phyloP scores from a whole-genome alignment of 768 basidiomycete species.

The Russula sp. region DNA sequence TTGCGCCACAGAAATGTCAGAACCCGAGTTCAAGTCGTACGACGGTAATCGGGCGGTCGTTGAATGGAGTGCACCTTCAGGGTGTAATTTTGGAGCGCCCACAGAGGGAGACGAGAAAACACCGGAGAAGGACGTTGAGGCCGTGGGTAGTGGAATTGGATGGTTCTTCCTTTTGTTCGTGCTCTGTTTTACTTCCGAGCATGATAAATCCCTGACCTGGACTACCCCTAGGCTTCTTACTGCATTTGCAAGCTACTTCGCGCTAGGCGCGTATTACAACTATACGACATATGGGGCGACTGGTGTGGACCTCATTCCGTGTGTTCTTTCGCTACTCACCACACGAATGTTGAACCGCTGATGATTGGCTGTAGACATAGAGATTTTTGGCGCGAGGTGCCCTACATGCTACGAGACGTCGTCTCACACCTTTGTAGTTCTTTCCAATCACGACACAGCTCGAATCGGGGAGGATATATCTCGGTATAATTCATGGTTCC shows the following conservation, averaged over 20 bases:
- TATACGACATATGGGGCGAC: constrained; percentile 82
- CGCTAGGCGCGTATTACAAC: constrained; percentile 79
- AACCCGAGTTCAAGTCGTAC: constrained; percentile 55
- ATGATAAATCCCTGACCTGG: constrained; percentile 5
- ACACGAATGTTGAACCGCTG: constrained; percentile 11
- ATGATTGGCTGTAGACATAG: constrained; percentile 52
- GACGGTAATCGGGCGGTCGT: constrained; percentile 48
- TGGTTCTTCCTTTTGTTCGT: constrained; percentile 85
- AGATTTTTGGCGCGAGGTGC: constrained; percentile 87
- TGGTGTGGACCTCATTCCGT: constrained; percentile 82
- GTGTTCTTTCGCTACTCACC: constrained; percentile 32
- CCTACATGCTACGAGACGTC: constrained; percentile 78
- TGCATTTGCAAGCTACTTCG: constrained; percentile 65
- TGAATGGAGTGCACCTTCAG: constrained; percentile 58
- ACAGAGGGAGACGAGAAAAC: constrained; percentile 29
- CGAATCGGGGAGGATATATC: constrained; percentile 68
- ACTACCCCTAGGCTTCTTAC: constrained; percentile 46
- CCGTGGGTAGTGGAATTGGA: constrained; percentile 68
- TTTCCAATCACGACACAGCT: constrained; percentile 57
- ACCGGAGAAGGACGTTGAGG: constrained; percentile 23
- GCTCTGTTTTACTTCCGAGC: background rate
- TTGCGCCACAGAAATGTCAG: constrained; percentile 39
- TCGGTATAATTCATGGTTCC: constrained; percentile 40
- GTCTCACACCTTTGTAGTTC: constrained; percentile 69
- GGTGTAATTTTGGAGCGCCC: constrained; percentile 41